Evolutionary conservation across 495 filamentous ascomycete species (phyloP), one percentile per base, ranked within the genome.

Genomic region (Mytilinidion resinicola): DNA sequence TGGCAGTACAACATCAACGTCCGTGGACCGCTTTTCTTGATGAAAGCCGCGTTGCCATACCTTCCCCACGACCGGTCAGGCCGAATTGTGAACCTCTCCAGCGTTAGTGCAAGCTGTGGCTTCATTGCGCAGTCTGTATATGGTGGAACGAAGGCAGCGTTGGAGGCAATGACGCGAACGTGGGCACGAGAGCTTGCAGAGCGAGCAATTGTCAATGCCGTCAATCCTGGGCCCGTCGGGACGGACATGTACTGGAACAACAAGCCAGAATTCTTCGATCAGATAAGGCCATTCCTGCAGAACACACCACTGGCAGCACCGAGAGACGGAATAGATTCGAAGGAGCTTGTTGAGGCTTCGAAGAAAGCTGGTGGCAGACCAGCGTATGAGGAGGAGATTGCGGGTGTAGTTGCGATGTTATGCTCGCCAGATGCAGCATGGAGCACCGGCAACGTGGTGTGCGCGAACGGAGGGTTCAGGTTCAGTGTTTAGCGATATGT

Each of bases 151-250:
- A 96, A 96, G 72, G 90, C 87, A 0, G 91, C 91, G 0, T 65
- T 96, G 35, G 91, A 96, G 61, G 81, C 86, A n/a, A 93, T 96
- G 90, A 95, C 90, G 10, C 78, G 91, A 9, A 90, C 88, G 1
- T 96, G 91, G 91, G 76, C 84, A 0, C 78, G 88, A 17, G 91
- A 96, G 73, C 74, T 96, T 37, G 76, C 82, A 2, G 86, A 93
- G 69, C 75, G 83, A 8, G 80, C 79, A 0, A 96, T 91, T 0
- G 90, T 95, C 38, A 96, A 96, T 68, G 82, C 86, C 0, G 77
- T 96, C 38, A 96, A 96, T 73, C 91, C 91, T 0, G 91, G 91
- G 0, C 90, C 91, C 0, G 90, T 93, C 0, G 80, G 83, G 49
- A 90, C 88, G 6, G 89, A 91, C 55, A 93, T 87, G 85, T 86